A percentile compares a stretch with the other conserved stretches of the same genome.
These are phyloP conservation scores for Boechera retrofracta DNA, from an alignment of 345 rosid genomes.

Conservation along the genomic window DNA sequence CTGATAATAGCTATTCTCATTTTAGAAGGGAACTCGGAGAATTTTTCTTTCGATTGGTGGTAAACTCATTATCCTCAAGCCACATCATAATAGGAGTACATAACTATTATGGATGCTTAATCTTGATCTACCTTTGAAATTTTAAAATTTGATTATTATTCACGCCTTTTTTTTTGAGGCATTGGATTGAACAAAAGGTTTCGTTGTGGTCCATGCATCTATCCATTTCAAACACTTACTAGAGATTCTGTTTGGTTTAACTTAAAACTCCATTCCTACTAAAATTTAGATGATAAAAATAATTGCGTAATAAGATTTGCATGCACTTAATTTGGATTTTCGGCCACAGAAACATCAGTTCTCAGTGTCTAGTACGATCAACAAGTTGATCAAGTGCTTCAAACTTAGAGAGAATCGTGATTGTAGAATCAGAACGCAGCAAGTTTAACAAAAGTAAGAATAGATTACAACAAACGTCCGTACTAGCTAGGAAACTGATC, in stretches of 20 bases:
- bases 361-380: not conserved
- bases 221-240: constrained; percentile 25
- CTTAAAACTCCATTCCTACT: not conserved
- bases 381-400: constrained; percentile 13
- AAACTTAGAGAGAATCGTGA: not conserved
- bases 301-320: constrained; percentile 3
- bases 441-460: constrained; percentile 1
- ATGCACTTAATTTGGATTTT: constrained; percentile 10
- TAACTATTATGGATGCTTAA: constrained; percentile 2
- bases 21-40: not conserved
- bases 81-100: not conserved
- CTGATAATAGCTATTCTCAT: not conserved
- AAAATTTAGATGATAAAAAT: not conserved
- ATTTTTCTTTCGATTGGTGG: not conserved
- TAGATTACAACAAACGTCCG: constrained; percentile 22
- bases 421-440: constrained; percentile 10
- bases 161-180: constrained; percentile 25
- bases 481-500: constrained; percentile 10
- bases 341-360: not conserved
- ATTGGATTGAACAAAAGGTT: constrained; percentile 37
- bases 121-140: not conserved
- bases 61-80: not conserved
- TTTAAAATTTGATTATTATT: constrained; percentile 8
- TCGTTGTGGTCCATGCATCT: constrained; percentile 39
- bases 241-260: constrained; percentile 16